phyloP scores from a whole-genome alignment of 768 basidiomycete genomes.

The Brasilioporus rufonigricans region DNA sequence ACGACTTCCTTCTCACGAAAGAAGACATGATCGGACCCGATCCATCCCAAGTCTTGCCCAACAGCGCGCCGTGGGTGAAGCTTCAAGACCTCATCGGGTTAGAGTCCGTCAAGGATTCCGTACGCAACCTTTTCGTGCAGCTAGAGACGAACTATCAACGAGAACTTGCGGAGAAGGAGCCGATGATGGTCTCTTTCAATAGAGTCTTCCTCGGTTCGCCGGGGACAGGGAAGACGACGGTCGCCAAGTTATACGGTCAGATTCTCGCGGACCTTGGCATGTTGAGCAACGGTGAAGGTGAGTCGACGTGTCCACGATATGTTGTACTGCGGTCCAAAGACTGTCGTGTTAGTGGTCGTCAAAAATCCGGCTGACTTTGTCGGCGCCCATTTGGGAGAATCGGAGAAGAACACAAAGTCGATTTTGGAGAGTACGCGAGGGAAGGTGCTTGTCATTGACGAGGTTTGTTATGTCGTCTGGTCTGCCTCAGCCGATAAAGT shows the following conservation, averaged over 20 bases:
- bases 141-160: constrained; percentile 57
- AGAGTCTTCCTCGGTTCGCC: constrained; percentile 67
- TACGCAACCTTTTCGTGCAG: constrained; percentile 46
- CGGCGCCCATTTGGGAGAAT: constrained; percentile 54
- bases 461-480: constrained; percentile 39
- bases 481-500: neutral
- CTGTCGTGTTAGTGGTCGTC: constrained; percentile 45
- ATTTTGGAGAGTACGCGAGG: constrained; percentile 59
- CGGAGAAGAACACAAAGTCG: constrained; percentile 62
- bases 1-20: constrained; percentile 51
- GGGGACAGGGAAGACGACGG: constrained; percentile 72
- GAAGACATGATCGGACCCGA: constrained; percentile 69
- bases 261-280: constrained; percentile 61
- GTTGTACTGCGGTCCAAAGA: neutral
- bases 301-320: neutral
- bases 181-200: constrained; percentile 55
- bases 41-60: constrained; percentile 46
- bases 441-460: constrained; percentile 72
- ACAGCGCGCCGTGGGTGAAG: constrained; percentile 50
- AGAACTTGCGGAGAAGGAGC: constrained; percentile 55
- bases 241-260: constrained; percentile 65
- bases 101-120: constrained; percentile 53
- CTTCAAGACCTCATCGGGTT: constrained; percentile 57
- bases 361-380: constrained; percentile 73
- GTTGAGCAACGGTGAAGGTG: constrained; percentile 74